These are phyloP conservation scores for Diospyros kaki DNA, from an alignment of 148 eudicot species.

Conservation along the genomic window DNA sequence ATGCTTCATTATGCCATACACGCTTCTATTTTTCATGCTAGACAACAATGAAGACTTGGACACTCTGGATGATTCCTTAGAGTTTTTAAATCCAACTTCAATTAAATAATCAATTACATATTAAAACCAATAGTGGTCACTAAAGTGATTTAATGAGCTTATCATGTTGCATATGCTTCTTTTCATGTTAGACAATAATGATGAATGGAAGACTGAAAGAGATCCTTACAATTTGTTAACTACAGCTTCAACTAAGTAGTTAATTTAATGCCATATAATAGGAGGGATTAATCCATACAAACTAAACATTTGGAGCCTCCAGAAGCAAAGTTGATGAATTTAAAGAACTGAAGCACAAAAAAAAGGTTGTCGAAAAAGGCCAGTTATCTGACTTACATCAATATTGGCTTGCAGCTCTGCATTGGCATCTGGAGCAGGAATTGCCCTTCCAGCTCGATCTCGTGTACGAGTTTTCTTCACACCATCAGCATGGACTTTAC, in stretches of 20 bases:
- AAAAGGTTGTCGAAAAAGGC: background rate
- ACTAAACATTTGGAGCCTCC: background rate
- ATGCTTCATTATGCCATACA: no score
- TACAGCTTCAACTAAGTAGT: background rate
- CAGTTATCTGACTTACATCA: slow-evolving; percentile 48
- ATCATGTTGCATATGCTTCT: background rate
- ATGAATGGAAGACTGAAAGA: background rate
- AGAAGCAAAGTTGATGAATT: background rate
- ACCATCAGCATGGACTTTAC: slow-evolving; percentile 51
- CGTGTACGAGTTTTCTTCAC: slow-evolving; percentile 48
- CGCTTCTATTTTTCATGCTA: no score
- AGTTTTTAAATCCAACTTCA: no score
- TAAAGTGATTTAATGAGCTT: background rate
- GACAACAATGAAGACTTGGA: no score
- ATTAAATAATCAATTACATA: no score
- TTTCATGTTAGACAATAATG: background rate
- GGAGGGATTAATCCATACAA: background rate
- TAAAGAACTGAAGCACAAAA: background rate
- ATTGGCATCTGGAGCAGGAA: slow-evolving; percentile 85
- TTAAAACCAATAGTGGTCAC: background rate
- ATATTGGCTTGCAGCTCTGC: slow-evolving; percentile 77
- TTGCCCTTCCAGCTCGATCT: slow-evolving; percentile 53
- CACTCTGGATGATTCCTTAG: no score
- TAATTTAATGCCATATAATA: background rate
- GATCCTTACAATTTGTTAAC: background rate